A percentile compares a stretch with the other conserved stretches of the same genome.
Conservation (phyloP, 2,329 filamentous ascomycete species). For the Pseudovirgaria hyperparasitica region DNA sequence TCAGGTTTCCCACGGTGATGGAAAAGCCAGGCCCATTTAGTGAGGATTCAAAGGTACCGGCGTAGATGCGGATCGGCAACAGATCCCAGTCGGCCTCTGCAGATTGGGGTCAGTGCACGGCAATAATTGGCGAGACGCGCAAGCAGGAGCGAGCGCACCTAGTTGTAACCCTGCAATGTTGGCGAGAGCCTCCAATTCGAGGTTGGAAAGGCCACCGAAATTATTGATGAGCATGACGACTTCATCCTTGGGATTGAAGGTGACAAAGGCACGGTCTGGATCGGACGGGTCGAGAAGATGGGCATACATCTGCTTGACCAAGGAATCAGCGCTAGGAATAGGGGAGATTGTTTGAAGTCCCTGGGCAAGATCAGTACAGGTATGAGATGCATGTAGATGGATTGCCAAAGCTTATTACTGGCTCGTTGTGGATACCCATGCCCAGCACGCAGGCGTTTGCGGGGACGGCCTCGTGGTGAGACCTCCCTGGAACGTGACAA, state of each 20-base stretch:
- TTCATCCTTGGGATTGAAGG: conserved; percentile 32
- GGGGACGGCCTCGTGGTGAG: conserved; percentile 36
- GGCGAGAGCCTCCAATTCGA: conserved; percentile 36
- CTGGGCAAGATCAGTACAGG: conserved; percentile 9
- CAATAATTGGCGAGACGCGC: background rate
- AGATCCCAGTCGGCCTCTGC: conserved; percentile 35
- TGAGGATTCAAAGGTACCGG: conserved; percentile 38
- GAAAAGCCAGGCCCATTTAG: conserved; percentile 45
- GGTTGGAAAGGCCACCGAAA: conserved; percentile 34
- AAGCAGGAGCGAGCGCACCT: conserved; percentile 1
- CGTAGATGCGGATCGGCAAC: conserved; percentile 33
- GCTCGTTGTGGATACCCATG: conserved; percentile 41
- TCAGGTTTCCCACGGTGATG: conserved; percentile 41
- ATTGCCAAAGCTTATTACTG: too few relatives aligned
- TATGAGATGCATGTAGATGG: background rate
- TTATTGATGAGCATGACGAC: conserved; percentile 36
- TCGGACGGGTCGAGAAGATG: conserved; percentile 37
- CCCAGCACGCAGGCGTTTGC: conserved; percentile 26
- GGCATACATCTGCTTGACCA: conserved; percentile 35
- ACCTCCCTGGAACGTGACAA: conserved; percentile 39
- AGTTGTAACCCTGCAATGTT: conserved; percentile 29
- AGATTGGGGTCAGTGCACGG: background rate
- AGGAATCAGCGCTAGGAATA: conserved; percentile 35
- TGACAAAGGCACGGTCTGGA: conserved; percentile 35
- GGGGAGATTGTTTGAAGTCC: conserved; percentile 33